Percentiles rank a stretch among this genome's conserved stretches.
phyloP scores from a whole-genome alignment of 345 rosid genomes.

The Angophora floribunda region DNA sequence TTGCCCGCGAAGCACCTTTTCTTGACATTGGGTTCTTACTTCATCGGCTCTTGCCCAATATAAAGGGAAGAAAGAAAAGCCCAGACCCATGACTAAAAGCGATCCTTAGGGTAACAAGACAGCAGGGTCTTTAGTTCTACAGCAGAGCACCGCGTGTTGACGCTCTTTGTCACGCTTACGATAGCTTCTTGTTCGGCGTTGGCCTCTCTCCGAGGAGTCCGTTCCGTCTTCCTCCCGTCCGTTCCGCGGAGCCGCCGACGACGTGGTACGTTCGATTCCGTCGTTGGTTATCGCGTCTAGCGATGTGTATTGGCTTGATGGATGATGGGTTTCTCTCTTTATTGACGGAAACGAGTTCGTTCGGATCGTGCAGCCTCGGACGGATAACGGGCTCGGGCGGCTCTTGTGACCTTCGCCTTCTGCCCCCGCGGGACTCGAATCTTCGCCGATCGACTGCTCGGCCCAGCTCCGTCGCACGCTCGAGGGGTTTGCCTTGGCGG shows the following conservation, averaged over 20 bases:
- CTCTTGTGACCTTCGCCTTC: neutral
- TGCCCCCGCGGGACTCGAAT: neutral
- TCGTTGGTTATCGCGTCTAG: neutral
- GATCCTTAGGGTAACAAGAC: neutral
- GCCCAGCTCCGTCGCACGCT: neutral
- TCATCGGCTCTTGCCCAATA: neutral
- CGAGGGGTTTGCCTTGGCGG: neutral
- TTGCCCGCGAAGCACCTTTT: neutral
- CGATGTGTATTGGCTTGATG: neutral
- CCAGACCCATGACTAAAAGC: neutral
- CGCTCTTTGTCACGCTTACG: neutral
- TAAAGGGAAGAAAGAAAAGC: neutral
- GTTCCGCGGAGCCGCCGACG: neutral
- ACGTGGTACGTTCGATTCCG: neutral
- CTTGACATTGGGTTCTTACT: neutral
- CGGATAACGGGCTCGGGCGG: neutral
- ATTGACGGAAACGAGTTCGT: neutral
- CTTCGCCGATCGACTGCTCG: neutral
- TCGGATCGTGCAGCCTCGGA: neutral
- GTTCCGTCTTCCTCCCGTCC: neutral
- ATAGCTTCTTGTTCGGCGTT: neutral
- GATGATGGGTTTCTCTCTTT: neutral
- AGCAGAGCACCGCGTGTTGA: neutral
- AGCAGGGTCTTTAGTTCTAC: neutral
- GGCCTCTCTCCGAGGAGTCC: neutral